Evolutionary conservation across 345 rosid species (phyloP).

Genomic region (Raphanus raphanistrum): DNA sequence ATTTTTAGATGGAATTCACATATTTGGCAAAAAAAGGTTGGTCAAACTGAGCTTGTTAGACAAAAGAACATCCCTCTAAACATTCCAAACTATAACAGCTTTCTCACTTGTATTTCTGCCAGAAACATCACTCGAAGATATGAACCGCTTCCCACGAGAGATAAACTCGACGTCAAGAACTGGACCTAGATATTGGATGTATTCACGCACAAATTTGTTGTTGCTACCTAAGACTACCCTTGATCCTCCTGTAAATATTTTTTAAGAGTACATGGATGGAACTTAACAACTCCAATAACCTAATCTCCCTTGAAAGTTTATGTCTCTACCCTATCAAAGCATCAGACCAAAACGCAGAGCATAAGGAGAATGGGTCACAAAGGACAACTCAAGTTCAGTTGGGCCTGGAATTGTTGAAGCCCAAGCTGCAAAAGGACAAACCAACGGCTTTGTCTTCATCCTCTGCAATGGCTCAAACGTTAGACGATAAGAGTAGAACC

Average conservation of each 20-base stretch:
- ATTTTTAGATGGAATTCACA: background rate
- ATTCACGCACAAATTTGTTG: conserved; percentile 57
- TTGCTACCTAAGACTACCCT: conserved; percentile 65
- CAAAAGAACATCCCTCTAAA: conserved; percentile 62
- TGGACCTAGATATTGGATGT: conserved; percentile 59
- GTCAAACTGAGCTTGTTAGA: conserved; percentile 68
- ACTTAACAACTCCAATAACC: conserved; percentile 59
- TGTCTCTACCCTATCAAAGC: no score
- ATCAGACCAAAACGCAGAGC: no score
- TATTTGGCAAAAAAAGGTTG: background rate
- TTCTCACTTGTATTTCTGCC: conserved; percentile 72
- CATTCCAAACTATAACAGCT: conserved; percentile 74
- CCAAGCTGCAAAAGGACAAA: no score
- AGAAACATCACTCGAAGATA: conserved; percentile 81
- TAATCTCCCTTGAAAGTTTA: conserved; percentile 62
- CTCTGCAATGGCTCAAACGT: no score
- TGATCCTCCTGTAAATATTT: conserved; percentile 79
- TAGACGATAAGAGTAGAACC: no score
- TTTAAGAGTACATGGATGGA: conserved; percentile 57
- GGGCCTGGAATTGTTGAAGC: no score
- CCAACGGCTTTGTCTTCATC: no score
- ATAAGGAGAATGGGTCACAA: no score
- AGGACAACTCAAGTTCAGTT: no score
- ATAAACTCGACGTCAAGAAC: conserved; percentile 81
- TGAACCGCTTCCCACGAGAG: conserved; percentile 59